Evolutionary conservation across 163 green algal genomes (phyloP), one percentile per base, ranked within the genome.

Genomic region (Smithsoniella earleae): DNA sequence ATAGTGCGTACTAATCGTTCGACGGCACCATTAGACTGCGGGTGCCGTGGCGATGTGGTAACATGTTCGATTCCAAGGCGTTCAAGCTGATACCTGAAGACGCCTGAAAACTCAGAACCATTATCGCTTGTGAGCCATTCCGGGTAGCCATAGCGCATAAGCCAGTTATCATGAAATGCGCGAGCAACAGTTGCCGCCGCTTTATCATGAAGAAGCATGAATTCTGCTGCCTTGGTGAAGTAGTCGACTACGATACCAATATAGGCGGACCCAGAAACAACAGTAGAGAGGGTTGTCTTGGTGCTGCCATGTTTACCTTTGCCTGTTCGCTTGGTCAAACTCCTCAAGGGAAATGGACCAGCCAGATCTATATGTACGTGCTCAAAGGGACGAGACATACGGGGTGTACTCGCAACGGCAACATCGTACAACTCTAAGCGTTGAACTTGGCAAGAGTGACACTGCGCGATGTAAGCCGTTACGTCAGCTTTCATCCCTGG

Each of bases 281-380:
- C 13, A 27, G 49, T 64, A 22, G 49, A 64, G 6, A 64, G 49
- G 49, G 49, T 30, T 8, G 6, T 30, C 13, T 64, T 64, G 49
- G 18, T 64, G 49, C 49, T 20, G 6, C 49, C 49, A 13, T 6
- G 18, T 6, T 5, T 6, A 13, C 49, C 18, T 6, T 13, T 6
- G 20, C 18, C 49, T 6, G 36, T 10, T n/a, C 6, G 37, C n/a
- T n/a, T 64, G 31, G 13, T 36, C 4, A 20, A n/a, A 75, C 66
- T 63, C 30, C 37, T 8, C 30, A 43, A 4, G 30, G 49, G 1
- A n/a, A 79, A 76, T 0, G 75, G 66, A 5, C 75, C 75, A 80
- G 18, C 45, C 27, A 80, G 16, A 77, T 80, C 75, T 38, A 80
- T 63, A 45, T 77, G 76, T 20, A 77, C 36, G 64, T 80, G 76